Percentiles rank a stretch among this genome's conserved stretches.
These are phyloP conservation scores for Astragalus glycyphyllos DNA, from an alignment of 306 rosid genomes.

Conservation along the genomic window DNA sequence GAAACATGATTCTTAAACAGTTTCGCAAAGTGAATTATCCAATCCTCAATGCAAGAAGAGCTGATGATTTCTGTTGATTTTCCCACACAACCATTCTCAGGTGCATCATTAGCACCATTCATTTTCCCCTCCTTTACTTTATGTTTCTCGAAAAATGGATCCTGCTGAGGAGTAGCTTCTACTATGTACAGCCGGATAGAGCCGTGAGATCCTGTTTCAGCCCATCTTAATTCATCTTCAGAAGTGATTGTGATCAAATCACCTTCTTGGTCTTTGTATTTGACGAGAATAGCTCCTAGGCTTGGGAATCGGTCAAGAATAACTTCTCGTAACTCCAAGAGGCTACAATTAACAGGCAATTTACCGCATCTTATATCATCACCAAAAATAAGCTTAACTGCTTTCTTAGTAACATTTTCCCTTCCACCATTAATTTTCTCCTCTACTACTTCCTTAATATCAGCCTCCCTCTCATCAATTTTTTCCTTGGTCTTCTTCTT, in stretches of 20 bases:
- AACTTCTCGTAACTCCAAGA: slow-evolving; percentile 70
- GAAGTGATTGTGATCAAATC: slow-evolving; percentile 85
- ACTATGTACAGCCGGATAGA: slow-evolving; percentile 68
- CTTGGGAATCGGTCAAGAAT: slow-evolving; percentile 64
- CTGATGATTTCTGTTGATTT: slow-evolving; percentile 51
- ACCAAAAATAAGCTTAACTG: slow-evolving; percentile 76
- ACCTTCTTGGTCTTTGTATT: slow-evolving; percentile 83
- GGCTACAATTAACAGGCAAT: slow-evolving; percentile 67
- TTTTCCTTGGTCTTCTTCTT: slow-evolving; percentile 55
- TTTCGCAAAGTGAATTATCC: slow-evolving; percentile 79
- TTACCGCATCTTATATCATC: slow-evolving; percentile 84
- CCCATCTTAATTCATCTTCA: slow-evolving; percentile 77
- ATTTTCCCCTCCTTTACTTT: slow-evolving; percentile 38
- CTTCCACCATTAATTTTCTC: slow-evolving; percentile 49
- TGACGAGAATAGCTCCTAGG: slow-evolving; percentile 68
- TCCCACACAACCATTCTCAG: slow-evolving; percentile 49
- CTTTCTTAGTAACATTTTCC: slow-evolving; percentile 59
- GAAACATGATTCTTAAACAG: slow-evolving; percentile 76
- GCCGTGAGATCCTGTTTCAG: slow-evolving; percentile 67
- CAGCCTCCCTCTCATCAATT: slow-evolving; percentile 58
- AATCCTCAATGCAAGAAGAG: slow-evolving; percentile 81
- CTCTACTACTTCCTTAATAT: slow-evolving; percentile 72
- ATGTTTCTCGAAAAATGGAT: slow-evolving; percentile 63
- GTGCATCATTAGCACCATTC: slow-evolving; percentile 29
- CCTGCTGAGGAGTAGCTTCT: slow-evolving; percentile 65